Base-by-base conservation (phyloP, 148 eudicot species). In the Rhododendron kiyosumense region DNA sequence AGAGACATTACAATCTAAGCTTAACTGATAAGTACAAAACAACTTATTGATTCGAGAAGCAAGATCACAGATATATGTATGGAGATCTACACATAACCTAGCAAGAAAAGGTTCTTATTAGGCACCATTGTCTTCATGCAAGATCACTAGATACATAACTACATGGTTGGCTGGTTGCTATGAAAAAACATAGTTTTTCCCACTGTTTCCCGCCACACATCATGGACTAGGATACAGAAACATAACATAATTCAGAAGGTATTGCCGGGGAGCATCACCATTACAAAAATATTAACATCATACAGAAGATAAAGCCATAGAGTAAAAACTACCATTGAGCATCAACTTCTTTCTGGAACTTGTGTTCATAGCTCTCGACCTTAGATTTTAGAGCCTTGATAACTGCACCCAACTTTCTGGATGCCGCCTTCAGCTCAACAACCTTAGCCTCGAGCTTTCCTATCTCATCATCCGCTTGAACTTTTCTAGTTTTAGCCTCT, bases 271-370 rank as follows among this genome's bases (percentile, higher is more conserved):
- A 48, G 51, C 51, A 48, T 48, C 7, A 41, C 7, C 45, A 3
- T 17, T 17, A 52, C 57, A 52, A 52, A 52, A 52, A 52, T 15
- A 52, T 52, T 15, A 52, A 52, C 59, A 52, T 15, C 18, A 52
- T 52, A 57, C 63, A 57, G 63, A 57, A 57, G 8, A 57, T 57
- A 57, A 1, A 57, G 63, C 63, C 63, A 57, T 6, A 57, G 22
- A 57, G 63, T 8, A 67, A 49, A 82, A 5, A 87, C 88, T 88
- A 93, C 95, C 95, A 92, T 13, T 93, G 90, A 14, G 92, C 89
- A 84, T 86, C 73, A 84, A 87, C 93, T 87, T 83, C 89, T 88
- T 90, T 88, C 83, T 86, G 88, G 83, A 94, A 94, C 86, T 80
- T 85, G 10, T 57, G 71, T 57, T 89, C 91, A 80, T 88, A 89